Evolutionary conservation across 495 filamentous ascomycete genomes (phyloP), one percentile per base, ranked within the genome.

Genomic region (Chlorociboria aeruginascens): DNA sequence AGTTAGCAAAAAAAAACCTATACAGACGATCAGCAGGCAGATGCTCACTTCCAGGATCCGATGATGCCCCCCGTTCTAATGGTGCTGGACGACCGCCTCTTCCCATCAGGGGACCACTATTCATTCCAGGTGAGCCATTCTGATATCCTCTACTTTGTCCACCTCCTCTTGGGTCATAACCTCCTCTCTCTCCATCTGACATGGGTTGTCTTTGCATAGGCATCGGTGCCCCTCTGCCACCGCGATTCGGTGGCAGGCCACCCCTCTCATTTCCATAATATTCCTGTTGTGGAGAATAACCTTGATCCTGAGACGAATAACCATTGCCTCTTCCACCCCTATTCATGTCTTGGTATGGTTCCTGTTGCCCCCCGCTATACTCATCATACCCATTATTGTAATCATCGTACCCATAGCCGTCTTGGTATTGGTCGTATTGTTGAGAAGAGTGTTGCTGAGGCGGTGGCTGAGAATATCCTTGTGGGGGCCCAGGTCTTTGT

Each of bases 401-500:
- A 11, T 63, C 70, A 55, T 72, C 64, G 48, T 75, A 67, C 7
- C 70, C 73, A 47, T 76, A 73, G 20, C 70, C 75, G 48, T 77
- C 71, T 49, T 77, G 71, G 48, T 74, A 72, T 51, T 67, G 61
- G 34, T 70, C 61, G 56, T 74, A 54, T 48, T 69, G 66, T 55
- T 64, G 60, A 12, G 45, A 17, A 40, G 57, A 45, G 42, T 56
- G 53, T 32, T 52, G 54, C 53, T 79, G 49, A 13, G 50, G 40
- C 39, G 52, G 36, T 3, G 45, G 29, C 42, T 58, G 51, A 28
- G 28, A 17, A 36, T 59, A 60, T 45, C 16, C 56, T 49, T 51
- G 58, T 45, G 41, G 62, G 13, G 62, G 63, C 7, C 63, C 59
- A 13, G 63, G 60, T 67, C 68, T 62, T 38, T 69, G 69, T 29